Base-by-base conservation (phyloP, 139 green algal genomes). In the Chlamydomonas sp. region DNA sequence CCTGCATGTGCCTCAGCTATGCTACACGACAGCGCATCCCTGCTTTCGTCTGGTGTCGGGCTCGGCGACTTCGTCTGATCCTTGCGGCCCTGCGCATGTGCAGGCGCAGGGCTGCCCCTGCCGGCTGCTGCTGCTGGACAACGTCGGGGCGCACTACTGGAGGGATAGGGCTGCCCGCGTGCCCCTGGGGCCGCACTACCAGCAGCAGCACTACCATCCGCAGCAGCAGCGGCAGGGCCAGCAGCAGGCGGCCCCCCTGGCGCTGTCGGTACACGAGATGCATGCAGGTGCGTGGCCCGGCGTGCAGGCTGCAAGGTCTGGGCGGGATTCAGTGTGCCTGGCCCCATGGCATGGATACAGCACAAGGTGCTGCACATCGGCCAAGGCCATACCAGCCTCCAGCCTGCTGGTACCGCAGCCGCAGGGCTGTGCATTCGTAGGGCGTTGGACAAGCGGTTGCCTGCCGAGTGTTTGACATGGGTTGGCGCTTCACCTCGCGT, bases 131-230 rank as follows among this genome's bases (percentile, higher is more conserved):
- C 82, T 86, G n/a, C 14, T 86, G 5, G 82, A 86, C 71, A 80
- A 73, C 12, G 82, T 86, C 71, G 82, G 82, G 5, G 60, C 82
- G 9, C 82, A 86, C 82, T 86, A 74, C 82, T 86, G 82, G 82
- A 31, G 82, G 1, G 82, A 86, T 71, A 63, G 60, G 31, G 82
- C 82, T 4, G 82, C 82, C 9, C 20, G 66, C 9, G n/a, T 77
- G 10, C 9, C 3, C 5, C 9, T 7, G 15, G 16, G 17, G 68
- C 68, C 78, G 20, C n/a, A 20, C n/a, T 49, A 77, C 2, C 64
- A 76, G 2, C 4, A 71, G 17, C 58, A 64, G 16, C 58, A 72
- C 62, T 63, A 84, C 31, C 63, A 63, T 5, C 79, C 76, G 1
- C 58, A 69, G 1, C 80, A 85, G 14, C 67, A 85, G 4, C 80